These are phyloP conservation scores for Gossypium australe DNA, from an alignment of 345 rosid genomes.

Conservation along the genomic window DNA sequence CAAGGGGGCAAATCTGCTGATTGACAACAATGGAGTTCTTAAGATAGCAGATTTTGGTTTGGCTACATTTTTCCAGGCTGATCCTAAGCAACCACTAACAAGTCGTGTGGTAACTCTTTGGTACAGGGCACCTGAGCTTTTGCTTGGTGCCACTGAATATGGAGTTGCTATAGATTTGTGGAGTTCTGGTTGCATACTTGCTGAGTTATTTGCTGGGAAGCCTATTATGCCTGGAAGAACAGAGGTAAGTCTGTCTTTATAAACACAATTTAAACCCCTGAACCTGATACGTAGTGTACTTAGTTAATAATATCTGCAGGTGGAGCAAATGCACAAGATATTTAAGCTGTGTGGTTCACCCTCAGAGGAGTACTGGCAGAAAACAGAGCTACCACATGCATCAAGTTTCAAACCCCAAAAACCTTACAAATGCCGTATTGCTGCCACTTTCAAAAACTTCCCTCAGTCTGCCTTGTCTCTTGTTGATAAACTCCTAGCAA, in stretches of 20 bases:
- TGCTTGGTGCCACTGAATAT: conserved; percentile 82
- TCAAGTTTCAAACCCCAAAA: conserved; percentile 76
- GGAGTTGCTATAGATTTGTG: conserved; percentile 86
- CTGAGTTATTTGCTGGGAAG: conserved; percentile 76
- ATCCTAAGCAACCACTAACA: conserved; percentile 54
- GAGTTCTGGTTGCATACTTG: conserved; percentile 89
- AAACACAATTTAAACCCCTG: no score
- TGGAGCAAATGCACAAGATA: conserved; percentile 94
- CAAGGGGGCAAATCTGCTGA: conserved; percentile 82
- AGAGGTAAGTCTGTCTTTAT: conserved; percentile 41
- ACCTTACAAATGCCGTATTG: conserved; percentile 50
- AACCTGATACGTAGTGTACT: no score
- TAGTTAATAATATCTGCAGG: conserved; percentile 9
- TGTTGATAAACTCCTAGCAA: conserved; percentile 52
- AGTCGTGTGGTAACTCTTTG: conserved; percentile 97
- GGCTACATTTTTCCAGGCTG: conserved; percentile 54
- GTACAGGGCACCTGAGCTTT: conserved; percentile 95
- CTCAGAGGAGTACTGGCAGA: conserved; percentile 72
- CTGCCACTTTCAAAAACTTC: conserved; percentile 47
- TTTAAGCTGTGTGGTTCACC: conserved; percentile 95
- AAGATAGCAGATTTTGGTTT: conserved; percentile 93
- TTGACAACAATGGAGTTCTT: conserved; percentile 66
- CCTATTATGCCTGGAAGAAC: conserved; percentile 98
- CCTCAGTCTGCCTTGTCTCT: conserved; percentile 54
- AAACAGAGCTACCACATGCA: conserved; percentile 50